phyloP scores from a whole-genome alignment of 2,329 filamentous ascomycete genomes.

The Ceratocystis harringtonii region DNA sequence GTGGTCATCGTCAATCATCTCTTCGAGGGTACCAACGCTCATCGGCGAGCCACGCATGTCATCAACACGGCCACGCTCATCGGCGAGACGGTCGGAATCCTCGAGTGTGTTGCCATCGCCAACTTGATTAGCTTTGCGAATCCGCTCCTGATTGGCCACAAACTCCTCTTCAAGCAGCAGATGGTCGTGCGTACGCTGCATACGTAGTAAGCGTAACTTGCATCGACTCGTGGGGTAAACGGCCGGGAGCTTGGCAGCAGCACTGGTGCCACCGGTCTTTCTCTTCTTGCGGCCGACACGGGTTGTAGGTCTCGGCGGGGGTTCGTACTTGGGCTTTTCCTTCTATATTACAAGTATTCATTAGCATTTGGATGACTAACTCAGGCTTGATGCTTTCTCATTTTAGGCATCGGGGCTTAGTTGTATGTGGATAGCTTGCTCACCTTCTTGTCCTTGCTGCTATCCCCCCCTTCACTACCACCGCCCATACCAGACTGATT shows the following conservation, averaged over 20 bases:
- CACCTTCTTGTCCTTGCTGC: constrained; percentile 83
- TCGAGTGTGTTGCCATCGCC: constrained; percentile 62
- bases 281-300: constrained; percentile 98
- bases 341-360: constrained; percentile 44
- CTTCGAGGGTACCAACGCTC: constrained; percentile 93
- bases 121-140: constrained; percentile 78
- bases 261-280: constrained; percentile 83
- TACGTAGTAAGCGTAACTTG: constrained; percentile 89
- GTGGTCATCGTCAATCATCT: constrained; percentile 98
- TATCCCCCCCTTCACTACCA: constrained; percentile 56
- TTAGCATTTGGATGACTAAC: not conserved
- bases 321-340: constrained; percentile 99
- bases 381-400: too few species aligned
- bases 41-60: constrained; percentile 98
- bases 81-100: constrained; percentile 68
- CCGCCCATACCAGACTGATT: constrained; percentile 78
- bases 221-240: constrained; percentile 93
- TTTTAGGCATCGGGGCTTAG: not conserved
- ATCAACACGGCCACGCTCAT: constrained; percentile 87
- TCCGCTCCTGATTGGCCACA: constrained; percentile 93
- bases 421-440: constrained; percentile 21
- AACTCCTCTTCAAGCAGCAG: constrained; percentile 95
- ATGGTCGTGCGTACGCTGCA: constrained; percentile 98
- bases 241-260: constrained; percentile 84
- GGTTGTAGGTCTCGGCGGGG: constrained; percentile 89